Evolutionary conservation across 805 yeast species (phyloP), one percentile per base, ranked within the genome.

Genomic region (Metschnikowia lachancei): DNA sequence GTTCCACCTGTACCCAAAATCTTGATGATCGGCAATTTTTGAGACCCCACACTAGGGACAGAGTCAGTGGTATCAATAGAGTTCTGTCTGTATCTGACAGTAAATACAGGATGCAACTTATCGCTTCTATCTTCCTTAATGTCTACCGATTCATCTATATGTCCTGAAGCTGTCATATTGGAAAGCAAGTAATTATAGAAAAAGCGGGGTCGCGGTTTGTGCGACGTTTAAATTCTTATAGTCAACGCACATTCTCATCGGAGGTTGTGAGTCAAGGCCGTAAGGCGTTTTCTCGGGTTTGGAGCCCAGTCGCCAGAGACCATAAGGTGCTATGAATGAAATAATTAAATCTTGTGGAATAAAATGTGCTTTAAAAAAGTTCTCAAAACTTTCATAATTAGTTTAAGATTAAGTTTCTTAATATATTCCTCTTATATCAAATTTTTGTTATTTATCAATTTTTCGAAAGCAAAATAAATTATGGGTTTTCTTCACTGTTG

Each of bases 1-100:
- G 83, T 78, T 38, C 83, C 83, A 43, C 83, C 83, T 8, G 82
- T 78, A 8, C 80, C 83, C 31, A 77, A 61, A 41, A 78, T 75
- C 53, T 77, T 78, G 46, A 78, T 62, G 8, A 55, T 55, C 13
- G 77, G 77, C 13, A 55, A 45, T 24, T 39, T 45, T 11, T 36
- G 36, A 2, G 56, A 52, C n/a, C 52, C 55, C 24, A 43, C 48
- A 30, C 56, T 51, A 4, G 56, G 45, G 18, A 35, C 50, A n/a
- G 58, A 53, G 29, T 55, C 58, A 20, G 53, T 29, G 12, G 58
- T 59, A 8, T 50, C 52, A 3, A 62, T 39, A 4, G 74, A 68
- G 47, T 63, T 66, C 41, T 66, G 61, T 22, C 74, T 51, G 56
- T 68, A 70, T 39, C 58, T 61, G 47, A 71, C 63, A 37, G 60